A percentile compares a stretch with the other conserved stretches of the same genome.
Conservation (phyloP, 1,284 basidiomycete species). For the Bjerkandera adusta region DNA sequence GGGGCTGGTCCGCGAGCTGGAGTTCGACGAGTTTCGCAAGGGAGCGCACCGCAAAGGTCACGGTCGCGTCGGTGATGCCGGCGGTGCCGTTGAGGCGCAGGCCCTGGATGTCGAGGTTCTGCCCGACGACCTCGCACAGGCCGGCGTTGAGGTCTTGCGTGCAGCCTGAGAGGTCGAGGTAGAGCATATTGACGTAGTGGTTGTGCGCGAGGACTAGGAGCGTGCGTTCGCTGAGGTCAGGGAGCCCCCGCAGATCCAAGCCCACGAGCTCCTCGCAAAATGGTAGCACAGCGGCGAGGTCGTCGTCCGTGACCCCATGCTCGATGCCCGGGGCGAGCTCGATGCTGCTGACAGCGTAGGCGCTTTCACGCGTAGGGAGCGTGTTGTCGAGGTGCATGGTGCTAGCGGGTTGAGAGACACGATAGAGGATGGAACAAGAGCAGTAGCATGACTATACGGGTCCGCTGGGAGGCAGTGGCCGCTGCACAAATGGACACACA, state of each 20-base stretch:
- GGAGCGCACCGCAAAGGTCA: slow-evolving; percentile 71
- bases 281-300: slow-evolving; percentile 60
- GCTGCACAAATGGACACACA: too few relatives aligned
- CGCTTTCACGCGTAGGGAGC: slow-evolving; percentile 45
- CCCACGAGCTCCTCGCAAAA: slow-evolving; percentile 72
- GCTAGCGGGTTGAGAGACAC: too few relatives aligned
- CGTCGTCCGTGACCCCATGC: slow-evolving; percentile 54
- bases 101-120: too few relatives aligned
- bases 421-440: not conserved
- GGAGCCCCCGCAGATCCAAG: slow-evolving; percentile 68
- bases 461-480: too few relatives aligned
- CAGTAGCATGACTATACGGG: too few relatives aligned
- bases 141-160: slow-evolving; percentile 73
- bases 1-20: slow-evolving; percentile 75
- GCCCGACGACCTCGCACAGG: slow-evolving; percentile 66
- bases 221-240: slow-evolving; percentile 67
- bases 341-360: slow-evolving; percentile 53
- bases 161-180: slow-evolving; percentile 80
- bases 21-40: slow-evolving; percentile 83
- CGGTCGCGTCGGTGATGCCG: slow-evolving; percentile 70
- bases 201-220: slow-evolving; percentile 60
- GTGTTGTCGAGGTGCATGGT: slow-evolving; percentile 28
- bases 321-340: slow-evolving; percentile 37
- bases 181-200: slow-evolving; percentile 66
- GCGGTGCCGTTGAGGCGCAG: slow-evolving; percentile 71